Base-by-base conservation (phyloP, 129 eudicot genomes). In the Kitagawia praeruptora region DNA sequence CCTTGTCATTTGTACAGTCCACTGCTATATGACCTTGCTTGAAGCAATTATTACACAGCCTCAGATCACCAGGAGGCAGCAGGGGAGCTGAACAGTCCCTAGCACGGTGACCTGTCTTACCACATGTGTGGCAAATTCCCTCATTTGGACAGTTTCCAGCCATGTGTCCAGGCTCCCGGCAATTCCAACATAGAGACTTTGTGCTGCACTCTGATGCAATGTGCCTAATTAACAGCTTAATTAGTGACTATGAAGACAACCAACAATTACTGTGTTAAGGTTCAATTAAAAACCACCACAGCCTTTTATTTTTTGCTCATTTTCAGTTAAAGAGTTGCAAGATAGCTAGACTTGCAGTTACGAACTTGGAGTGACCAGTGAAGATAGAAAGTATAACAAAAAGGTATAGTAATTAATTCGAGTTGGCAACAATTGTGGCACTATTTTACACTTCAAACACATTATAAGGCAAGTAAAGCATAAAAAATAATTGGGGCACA, bases 81-180 rank as follows among this genome's bases (percentile, higher is more conserved):
- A 63, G 89, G 16, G 97, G 93, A 71, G 86, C 85, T 1, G 93
- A 13, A 87, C 98, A 93, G 82, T 93, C 96, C 53, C 88, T 53
- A 39, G 97, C 98, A 51, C 89, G 98, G 85, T 93, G 98, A 0
- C 98, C 98, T 18, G 97, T 85, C 81, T 91, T 91, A 21, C 98
- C 98, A 76, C 98, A 93, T 12, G 97, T 84, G 92, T 91, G 98
- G 86, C 97, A 93, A 86, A 93, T 91, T 56, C 97, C 98, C 75
- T 93, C 97, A 74, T 91, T 93, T 15, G 93, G 93, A 69, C 97
- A 93, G 83, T 83, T 91, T 72, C 96, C 91, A 21, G 98, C 97
- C 96, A 92, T 91, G 88, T 93, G 98, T 42, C 98, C 98, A 12
- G 97, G 98, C 78, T 93, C 98, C 82, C 98, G 84, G 40, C 97